phyloP scores from a whole-genome alignment of 2,329 filamentous ascomycete species.

The Colletotrichum plurivorum region DNA sequence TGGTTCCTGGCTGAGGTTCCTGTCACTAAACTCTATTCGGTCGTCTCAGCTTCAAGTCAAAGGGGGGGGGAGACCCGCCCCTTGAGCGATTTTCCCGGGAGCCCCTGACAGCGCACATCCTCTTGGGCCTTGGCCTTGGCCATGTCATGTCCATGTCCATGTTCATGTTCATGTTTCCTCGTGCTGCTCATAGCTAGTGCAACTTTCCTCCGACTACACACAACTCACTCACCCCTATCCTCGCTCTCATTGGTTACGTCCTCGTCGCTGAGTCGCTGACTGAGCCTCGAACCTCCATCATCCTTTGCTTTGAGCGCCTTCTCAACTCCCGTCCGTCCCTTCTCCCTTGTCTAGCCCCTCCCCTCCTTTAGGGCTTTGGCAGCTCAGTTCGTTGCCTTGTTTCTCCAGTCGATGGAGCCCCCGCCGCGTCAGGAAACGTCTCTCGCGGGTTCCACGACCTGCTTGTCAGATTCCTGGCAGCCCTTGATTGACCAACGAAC shows the following conservation, averaged over 20 bases:
- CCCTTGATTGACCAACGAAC: constrained; percentile 30
- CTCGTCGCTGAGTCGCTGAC: no score
- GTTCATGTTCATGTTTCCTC: constrained; percentile 7
- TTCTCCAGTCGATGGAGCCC: constrained; percentile 14
- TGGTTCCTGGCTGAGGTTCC: constrained; percentile 35
- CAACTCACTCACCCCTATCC: background rate
- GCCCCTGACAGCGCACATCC: constrained; percentile 29
- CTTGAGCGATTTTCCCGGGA: constrained; percentile 36
- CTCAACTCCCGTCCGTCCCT: constrained; percentile 2
- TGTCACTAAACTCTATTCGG: constrained; percentile 36
- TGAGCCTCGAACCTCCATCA: background rate
- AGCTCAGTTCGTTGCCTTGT: constrained; percentile 22
- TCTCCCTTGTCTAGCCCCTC: constrained; percentile 2
- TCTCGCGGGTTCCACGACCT: constrained; percentile 31
- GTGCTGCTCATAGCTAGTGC: background rate
- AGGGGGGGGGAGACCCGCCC: constrained; percentile 1
- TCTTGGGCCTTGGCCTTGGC: constrained; percentile 16
- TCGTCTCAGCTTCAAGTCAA: background rate
- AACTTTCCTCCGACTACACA: background rate
- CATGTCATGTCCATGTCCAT: constrained; percentile 6
- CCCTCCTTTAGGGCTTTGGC: constrained; percentile 11
- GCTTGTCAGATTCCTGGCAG: constrained; percentile 36
- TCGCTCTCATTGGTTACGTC: no score
- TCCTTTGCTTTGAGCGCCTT: background rate
- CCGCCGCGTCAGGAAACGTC: constrained; percentile 7